Evolutionary conservation across 495 filamentous ascomycete genomes (phyloP).

Genomic region (Aspergillus indologenus): DNA sequence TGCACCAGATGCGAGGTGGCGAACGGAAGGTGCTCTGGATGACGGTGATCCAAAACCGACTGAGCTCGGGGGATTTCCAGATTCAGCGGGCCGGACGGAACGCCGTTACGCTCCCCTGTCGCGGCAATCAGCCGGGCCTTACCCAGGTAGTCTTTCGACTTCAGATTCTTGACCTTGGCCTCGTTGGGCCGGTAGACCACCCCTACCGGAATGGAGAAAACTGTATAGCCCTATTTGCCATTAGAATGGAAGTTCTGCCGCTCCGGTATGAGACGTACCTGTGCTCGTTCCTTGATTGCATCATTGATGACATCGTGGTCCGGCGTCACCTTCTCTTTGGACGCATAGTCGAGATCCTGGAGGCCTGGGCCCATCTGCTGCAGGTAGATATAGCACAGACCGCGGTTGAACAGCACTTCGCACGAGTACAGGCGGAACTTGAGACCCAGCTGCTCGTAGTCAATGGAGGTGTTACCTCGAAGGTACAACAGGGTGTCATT

Average conservation of each 20-base stretch:
- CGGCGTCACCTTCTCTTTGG: constrained; percentile 92
- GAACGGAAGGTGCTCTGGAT: constrained; percentile 76
- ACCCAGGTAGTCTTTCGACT: constrained; percentile 94
- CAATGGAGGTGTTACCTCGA: constrained; percentile 92
- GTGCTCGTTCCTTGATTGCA: constrained; percentile 87
- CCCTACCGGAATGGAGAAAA: constrained; percentile 97
- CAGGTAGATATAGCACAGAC: constrained; percentile 95
- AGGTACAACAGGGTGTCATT: constrained; percentile 96
- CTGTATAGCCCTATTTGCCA: constrained; percentile 73
- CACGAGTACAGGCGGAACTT: constrained; percentile 97
- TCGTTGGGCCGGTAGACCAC: constrained; percentile 94
- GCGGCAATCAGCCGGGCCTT: constrained; percentile 92
- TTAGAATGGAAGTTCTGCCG: constrained; percentile 13
- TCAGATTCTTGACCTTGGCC: constrained; percentile 96
- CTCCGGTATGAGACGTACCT: constrained; percentile 52
- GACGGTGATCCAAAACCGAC: constrained; percentile 64
- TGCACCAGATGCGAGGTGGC: constrained; percentile 89
- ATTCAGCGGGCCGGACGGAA: background rate
- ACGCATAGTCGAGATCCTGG: constrained; percentile 85
- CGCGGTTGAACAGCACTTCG: constrained; percentile 97
- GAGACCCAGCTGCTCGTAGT: constrained; percentile 95
- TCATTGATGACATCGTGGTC: constrained; percentile 98
- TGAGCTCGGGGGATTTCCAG: constrained; percentile 13
- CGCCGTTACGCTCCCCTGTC: constrained; percentile 55
- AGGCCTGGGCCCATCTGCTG: constrained; percentile 86